Evolutionary conservation across 345 rosid species (phyloP).

Genomic region (Corchorus olitorius): DNA sequence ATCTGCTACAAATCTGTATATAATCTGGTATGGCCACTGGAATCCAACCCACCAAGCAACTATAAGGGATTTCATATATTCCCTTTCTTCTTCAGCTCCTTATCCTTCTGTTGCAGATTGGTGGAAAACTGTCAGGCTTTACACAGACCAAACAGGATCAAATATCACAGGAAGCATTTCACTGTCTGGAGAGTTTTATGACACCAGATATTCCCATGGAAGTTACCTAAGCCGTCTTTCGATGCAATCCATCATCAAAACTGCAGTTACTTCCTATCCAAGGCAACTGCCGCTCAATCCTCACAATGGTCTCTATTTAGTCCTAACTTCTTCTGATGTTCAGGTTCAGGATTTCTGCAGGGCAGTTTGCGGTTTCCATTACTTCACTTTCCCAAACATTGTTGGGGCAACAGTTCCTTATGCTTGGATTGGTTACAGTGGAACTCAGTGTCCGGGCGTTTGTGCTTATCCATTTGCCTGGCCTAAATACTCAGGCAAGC

Average conservation of each 20-base stretch:
- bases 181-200: conserved; percentile 50
- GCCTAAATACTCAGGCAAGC: conserved; percentile 46
- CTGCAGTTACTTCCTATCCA: conserved; percentile 33
- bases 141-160: conserved; percentile 65
- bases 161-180: conserved; percentile 45
- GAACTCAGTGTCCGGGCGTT: conserved; percentile 56
- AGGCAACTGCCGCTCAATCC: conserved; percentile 50
- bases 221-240: conserved; percentile 44
- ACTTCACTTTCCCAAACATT: conserved; percentile 57
- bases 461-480: conserved; percentile 68
- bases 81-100: conserved; percentile 48
- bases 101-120: conserved; percentile 66
- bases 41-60: conserved; percentile 47
- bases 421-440: conserved; percentile 66
- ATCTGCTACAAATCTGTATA: conserved; percentile 46
- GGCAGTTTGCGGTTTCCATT: conserved; percentile 68
- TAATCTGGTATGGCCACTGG: conserved; percentile 76
- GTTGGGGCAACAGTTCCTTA: conserved; percentile 60
- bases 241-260: conserved; percentile 55
- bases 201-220: conserved; percentile 56
- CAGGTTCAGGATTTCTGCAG: conserved; percentile 69
- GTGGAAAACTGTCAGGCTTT: conserved; percentile 60
- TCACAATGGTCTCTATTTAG: conserved; percentile 50
- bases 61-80: conserved; percentile 58
- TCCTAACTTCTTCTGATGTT: conserved; percentile 56